These are phyloP conservation scores for Curvularia spicifera DNA, from an alignment of 2,329 filamentous ascomycete genomes.

Conservation along the genomic window DNA sequence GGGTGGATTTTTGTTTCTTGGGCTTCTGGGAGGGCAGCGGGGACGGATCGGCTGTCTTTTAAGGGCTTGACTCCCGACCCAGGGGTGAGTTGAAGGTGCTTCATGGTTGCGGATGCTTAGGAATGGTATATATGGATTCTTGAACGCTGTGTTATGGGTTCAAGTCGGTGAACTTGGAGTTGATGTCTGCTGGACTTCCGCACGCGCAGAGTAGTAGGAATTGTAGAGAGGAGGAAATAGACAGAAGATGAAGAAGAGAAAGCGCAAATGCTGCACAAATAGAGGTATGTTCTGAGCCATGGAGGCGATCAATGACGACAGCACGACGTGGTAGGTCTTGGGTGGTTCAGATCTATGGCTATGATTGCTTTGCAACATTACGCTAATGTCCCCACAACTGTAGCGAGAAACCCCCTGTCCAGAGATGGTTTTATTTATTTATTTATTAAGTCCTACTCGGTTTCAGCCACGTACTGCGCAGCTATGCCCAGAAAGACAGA, in stretches of 20 bases:
- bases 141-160: conserved; percentile 1
- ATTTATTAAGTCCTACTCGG: not conserved
- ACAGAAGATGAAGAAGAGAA: conserved; percentile 2
- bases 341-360: too few relatives aligned
- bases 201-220: not conserved
- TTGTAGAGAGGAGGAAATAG: not conserved
- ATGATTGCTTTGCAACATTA: too few relatives aligned
- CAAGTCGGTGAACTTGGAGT: not conserved
- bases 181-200: not conserved
- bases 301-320: not conserved
- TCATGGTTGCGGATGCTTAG: conserved; percentile 39
- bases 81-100: conserved; percentile 52
- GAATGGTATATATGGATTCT: conserved; percentile 1
- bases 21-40: conserved; percentile 51
- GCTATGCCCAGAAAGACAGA: not conserved
- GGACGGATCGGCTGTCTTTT: conserved; percentile 45
- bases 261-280: conserved; percentile 1
- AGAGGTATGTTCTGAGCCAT: conserved; percentile 1
- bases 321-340: not conserved
- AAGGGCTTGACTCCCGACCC: conserved; percentile 48
- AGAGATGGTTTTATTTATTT: not conserved
- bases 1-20: conserved; percentile 56
- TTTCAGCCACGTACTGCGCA: not conserved
- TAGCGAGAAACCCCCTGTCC: too few relatives aligned
- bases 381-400: too few relatives aligned